Percentiles rank a stretch among this genome's conserved stretches.
phyloP scores from a whole-genome alignment of 768 basidiomycete species.

The Gymnopilus dilepis region DNA sequence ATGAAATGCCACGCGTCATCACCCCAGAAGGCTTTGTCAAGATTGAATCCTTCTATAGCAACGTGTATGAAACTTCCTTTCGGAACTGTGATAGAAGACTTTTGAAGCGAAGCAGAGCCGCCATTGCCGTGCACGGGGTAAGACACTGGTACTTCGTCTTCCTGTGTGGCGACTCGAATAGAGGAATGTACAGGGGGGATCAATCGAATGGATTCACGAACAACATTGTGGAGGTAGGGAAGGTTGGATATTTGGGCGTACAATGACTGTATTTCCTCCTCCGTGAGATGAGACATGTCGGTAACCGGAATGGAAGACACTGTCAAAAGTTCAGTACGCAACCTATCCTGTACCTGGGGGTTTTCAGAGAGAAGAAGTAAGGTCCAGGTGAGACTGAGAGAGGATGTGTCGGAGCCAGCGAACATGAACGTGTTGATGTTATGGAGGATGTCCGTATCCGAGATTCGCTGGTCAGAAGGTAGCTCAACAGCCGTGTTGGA shows the following conservation, averaged over 20 bases:
- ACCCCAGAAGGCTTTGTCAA: constrained; percentile 82
- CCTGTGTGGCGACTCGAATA: constrained; percentile 75
- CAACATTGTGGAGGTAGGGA: constrained; percentile 77
- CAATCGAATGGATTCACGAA: constrained; percentile 77
- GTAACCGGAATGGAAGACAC: constrained; percentile 44
- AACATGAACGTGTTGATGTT: constrained; percentile 92
- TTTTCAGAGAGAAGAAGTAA: constrained; percentile 75
- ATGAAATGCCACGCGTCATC: constrained; percentile 81
- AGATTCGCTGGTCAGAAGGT: constrained; percentile 71
- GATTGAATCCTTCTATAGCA: constrained; percentile 79
- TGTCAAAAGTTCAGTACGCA: constrained; percentile 70
- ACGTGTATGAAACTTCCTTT: constrained; percentile 82
- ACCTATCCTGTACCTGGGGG: constrained; percentile 66
- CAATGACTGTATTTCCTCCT: constrained; percentile 70
- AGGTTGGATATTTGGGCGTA: constrained; percentile 61
- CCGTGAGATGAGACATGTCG: constrained; percentile 50
- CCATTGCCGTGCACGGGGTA: constrained; percentile 61
- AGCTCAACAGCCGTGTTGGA: constrained; percentile 80
- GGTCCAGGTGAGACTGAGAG: constrained; percentile 85
- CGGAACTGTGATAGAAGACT: constrained; percentile 52
- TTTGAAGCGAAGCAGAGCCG: constrained; percentile 47
- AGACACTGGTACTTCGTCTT: constrained; percentile 78
- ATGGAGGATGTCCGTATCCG: constrained; percentile 86
- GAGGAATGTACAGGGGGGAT: constrained; percentile 84
- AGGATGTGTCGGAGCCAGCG: constrained; percentile 88